phyloP scores from a whole-genome alignment of 2,329 filamentous ascomycete species.

The Coniochaeta sp. region DNA sequence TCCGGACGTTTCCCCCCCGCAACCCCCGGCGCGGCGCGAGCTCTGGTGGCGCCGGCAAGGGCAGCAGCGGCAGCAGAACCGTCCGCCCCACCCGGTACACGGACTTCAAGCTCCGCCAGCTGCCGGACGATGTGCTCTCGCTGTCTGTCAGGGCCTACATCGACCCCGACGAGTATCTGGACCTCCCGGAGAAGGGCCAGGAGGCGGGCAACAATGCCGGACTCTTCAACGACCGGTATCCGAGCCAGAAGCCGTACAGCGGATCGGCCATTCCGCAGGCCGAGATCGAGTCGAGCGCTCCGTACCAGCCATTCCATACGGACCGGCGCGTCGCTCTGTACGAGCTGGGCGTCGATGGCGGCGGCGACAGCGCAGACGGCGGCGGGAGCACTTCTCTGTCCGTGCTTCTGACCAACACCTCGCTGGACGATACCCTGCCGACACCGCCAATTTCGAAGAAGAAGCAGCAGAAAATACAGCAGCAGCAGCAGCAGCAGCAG shows the following conservation, averaged over 20 bases:
- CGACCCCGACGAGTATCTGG: constrained; percentile 48
- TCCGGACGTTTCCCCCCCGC: constrained; percentile 59
- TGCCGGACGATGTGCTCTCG: constrained; percentile 53
- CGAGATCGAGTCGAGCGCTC: constrained; percentile 91
- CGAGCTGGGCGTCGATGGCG: constrained; percentile 40
- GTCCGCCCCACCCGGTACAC: constrained; percentile 51
- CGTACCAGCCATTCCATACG: constrained; percentile 93
- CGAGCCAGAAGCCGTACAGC: constrained; percentile 27
- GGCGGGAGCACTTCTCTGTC: constrained; percentile 13
- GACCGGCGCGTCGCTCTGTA: constrained; percentile 77
- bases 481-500: constrained; percentile 22
- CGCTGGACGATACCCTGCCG: constrained; percentile 29
- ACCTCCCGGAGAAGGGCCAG: constrained; percentile 43
- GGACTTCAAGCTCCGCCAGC: constrained; percentile 59
- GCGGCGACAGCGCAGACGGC: neutral
- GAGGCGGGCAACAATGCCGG: constrained; percentile 39
- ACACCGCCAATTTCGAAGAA: constrained; percentile 13
- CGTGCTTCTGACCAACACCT: constrained; percentile 30
- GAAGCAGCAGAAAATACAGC: constrained; percentile 23
- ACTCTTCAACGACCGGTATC: neutral
- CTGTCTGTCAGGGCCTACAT: constrained; percentile 49
- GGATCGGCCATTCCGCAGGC: constrained; percentile 65
- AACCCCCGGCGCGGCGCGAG: constrained; percentile 44
- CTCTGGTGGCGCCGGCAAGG: constrained; percentile 44
- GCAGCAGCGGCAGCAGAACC: constrained; percentile 41